A percentile compares a stretch with the other conserved stretches of the same genome.
Conservation (phyloP, 306 rosid species). For the Cucurbita ficifolia region DNA sequence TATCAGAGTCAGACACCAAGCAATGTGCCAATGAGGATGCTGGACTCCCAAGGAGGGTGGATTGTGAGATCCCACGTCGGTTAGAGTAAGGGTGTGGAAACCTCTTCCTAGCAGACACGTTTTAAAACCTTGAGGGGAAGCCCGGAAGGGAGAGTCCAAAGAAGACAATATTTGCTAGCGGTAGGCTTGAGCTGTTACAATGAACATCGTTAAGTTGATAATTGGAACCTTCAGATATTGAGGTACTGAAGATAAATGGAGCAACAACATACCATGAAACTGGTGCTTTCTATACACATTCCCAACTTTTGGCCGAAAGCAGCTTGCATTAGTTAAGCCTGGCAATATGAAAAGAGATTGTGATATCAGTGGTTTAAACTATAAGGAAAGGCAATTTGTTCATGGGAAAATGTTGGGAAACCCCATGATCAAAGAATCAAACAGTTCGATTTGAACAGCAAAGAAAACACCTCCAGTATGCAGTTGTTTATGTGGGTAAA, state of each 20-base stretch:
- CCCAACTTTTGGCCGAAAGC: constrained; percentile 22
- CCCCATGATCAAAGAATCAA: neutral
- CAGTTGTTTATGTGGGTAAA: neutral
- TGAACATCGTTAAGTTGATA: neutral
- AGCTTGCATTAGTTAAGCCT: constrained; percentile 30
- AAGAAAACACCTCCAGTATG: neutral
- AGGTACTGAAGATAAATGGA: neutral
- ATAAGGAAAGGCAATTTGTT: neutral
- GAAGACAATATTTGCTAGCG: too few relatives aligned
- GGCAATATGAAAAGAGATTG: neutral
- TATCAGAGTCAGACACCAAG: too few relatives aligned
- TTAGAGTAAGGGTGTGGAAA: too few relatives aligned
- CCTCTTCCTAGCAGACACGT: too few relatives aligned
- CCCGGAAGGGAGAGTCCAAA: too few relatives aligned
- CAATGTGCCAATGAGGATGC: too few relatives aligned
- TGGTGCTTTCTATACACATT: constrained; percentile 14
- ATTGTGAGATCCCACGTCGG: too few relatives aligned
- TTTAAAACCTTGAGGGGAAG: too few relatives aligned
- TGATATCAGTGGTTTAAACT: neutral
- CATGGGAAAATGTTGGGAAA: neutral
- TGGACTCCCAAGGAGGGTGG: too few relatives aligned
- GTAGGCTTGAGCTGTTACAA: too few relatives aligned
- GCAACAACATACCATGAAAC: constrained; percentile 15
- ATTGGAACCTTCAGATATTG: neutral
- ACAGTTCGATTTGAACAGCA: neutral